These are phyloP conservation scores for Aspergillus puulaauensis DNA, from an alignment of 2,329 filamentous ascomycete genomes.

Conservation along the genomic window DNA sequence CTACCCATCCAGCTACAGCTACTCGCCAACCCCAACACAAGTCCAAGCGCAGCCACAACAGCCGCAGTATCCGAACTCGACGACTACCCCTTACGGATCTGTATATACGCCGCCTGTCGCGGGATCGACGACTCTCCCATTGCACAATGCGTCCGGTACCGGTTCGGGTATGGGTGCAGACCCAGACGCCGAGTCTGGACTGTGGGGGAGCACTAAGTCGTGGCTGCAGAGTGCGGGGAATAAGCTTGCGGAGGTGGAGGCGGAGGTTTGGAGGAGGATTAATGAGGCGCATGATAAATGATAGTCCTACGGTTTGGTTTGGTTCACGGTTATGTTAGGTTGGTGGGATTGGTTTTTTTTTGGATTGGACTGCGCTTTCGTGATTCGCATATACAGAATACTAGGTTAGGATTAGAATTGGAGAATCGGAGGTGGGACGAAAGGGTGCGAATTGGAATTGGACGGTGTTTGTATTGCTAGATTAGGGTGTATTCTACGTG, in stretches of 20 bases:
- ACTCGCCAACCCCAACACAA: conserved; percentile 19
- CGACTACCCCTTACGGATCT: conserved; percentile 23
- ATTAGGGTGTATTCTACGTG: background rate
- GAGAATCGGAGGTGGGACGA: too few species aligned
- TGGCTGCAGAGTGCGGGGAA: conserved; percentile 43
- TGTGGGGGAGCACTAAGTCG: conserved; percentile 40
- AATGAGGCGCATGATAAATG: conserved; percentile 37
- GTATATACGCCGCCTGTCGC: conserved; percentile 24
- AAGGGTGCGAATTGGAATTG: too few species aligned
- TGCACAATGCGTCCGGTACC: conserved; percentile 15
- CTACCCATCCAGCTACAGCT: conserved; percentile 6
- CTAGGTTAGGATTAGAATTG: too few species aligned
- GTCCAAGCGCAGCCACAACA: too few species aligned
- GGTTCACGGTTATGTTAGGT: background rate
- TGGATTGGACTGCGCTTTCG: background rate
- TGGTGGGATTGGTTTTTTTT: background rate
- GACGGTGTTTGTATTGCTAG: too few species aligned
- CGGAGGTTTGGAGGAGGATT: conserved; percentile 49
- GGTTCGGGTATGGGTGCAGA: conserved; percentile 18
- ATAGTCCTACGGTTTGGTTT: conserved; percentile 1
- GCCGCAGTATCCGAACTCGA: background rate
- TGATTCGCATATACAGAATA: too few species aligned
- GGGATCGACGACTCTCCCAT: conserved; percentile 11
- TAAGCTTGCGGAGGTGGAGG: conserved; percentile 46
- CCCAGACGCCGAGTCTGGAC: conserved; percentile 30